Evolutionary conservation across 129 eudicot genomes (phyloP), one percentile per base, ranked within the genome.

Genomic region (Tagetes erecta): DNA sequence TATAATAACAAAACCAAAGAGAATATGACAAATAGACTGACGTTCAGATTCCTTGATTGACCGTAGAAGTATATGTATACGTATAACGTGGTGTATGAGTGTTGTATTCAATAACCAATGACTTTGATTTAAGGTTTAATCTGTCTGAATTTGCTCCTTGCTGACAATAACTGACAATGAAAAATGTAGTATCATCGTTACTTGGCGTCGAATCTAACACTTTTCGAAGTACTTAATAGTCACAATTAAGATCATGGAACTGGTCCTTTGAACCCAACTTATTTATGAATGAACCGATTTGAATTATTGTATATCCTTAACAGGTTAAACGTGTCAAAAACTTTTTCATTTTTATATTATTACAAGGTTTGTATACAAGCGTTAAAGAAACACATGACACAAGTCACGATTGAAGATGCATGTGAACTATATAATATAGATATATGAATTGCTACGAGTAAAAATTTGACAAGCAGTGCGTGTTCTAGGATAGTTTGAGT

Each of bases 401-500:
- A n/a, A 72, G 12, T 11, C 31, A 27, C 7, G 40, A 8, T 34
- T 3, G 35, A 59, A 59, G 40, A 56, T 6, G 20, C 33, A 56
- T 6, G 20, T 33, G 8, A 59, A 59, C 66, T 34, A 6, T 37
- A 36, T 35, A 62, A 36, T 62, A 36, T 62, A 36, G 41, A 78
- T 78, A 47, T 78, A 78, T 36, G 20, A 58, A 30, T 30, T 69
- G 64, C 70, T 36, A 50, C 27, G 47, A 40, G 49, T 60, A 72
- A 53, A 63, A 33, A 70, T 20, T 20, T 35, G 75, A 45, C 63
- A 57, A 58, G 72, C 27, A 50, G n/a, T 12, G 8, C 30, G 46
- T 62, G 67, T 64, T 77, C 69, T 83, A 92, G 8, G 96, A 84
- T 31, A 92, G 76, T 64, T 88, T 89, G 38, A 95, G 80, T 40